Evolutionary conservation across 345 rosid species (phyloP).

Genomic region (Laguncularia racemosa): DNA sequence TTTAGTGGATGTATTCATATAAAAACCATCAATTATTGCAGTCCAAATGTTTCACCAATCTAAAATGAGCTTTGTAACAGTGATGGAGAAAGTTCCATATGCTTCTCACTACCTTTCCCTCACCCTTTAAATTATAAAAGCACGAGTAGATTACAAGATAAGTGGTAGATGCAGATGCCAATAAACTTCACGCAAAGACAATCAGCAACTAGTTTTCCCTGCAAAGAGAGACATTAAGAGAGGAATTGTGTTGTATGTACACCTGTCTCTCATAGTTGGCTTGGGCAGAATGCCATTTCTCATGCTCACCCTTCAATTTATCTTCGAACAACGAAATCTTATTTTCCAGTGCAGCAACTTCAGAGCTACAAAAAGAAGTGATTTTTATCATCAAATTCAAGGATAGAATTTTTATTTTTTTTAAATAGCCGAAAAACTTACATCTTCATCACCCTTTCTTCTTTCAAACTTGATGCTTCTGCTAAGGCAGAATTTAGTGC

Average conservation of each 20-base stretch:
- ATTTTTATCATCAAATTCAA: conserved; percentile 7
- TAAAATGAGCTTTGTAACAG: too few species aligned
- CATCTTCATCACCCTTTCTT: conserved; percentile 58
- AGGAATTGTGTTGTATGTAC: conserved; percentile 2
- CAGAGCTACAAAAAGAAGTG: conserved; percentile 46
- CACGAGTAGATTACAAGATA: neutral
- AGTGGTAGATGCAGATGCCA: too few species aligned
- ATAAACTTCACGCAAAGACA: too few species aligned
- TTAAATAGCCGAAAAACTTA: conserved; percentile 16
- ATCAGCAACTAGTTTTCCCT: too few species aligned
- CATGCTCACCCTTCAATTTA: conserved; percentile 67
- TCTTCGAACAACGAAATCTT: conserved; percentile 57
- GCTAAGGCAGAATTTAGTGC: conserved; percentile 56
- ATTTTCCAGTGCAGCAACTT: conserved; percentile 53
- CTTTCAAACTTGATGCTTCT: conserved; percentile 64
- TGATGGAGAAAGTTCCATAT: too few species aligned
- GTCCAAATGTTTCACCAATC: too few species aligned
- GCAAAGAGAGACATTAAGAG: neutral
- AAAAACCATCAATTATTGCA: too few species aligned
- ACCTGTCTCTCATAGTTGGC: conserved; percentile 98
- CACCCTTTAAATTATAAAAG: too few species aligned
- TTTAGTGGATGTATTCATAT: too few species aligned
- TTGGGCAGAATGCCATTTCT: conserved; percentile 71
- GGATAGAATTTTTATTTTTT: neutral
- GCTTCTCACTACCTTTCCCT: too few species aligned